Conservation (phyloP, 1,284 basidiomycete species). For the Mycena sp. region DNA sequence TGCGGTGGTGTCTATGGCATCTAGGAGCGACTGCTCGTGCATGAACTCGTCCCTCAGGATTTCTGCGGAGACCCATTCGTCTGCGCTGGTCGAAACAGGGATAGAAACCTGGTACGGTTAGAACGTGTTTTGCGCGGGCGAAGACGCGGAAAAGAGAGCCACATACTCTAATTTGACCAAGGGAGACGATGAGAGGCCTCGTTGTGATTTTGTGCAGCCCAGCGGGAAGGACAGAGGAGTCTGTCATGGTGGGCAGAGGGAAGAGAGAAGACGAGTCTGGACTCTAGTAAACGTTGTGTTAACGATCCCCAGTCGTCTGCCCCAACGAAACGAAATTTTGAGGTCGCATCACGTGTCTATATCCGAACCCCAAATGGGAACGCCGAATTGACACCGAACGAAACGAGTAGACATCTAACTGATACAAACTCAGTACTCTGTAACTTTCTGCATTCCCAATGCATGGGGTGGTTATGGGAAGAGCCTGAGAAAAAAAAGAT, state of each 20-base stretch:
- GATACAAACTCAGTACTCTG: too few species aligned
- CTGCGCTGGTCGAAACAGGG: slow-evolving; percentile 78
- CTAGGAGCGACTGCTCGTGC: slow-evolving; percentile 67
- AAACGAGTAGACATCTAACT: too few species aligned
- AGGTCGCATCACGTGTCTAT: too few species aligned
- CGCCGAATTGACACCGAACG: too few species aligned
- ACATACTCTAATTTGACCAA: slow-evolving; percentile 74
- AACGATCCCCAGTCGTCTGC: too few species aligned
- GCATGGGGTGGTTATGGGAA: too few species aligned
- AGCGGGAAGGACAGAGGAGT: neutral
- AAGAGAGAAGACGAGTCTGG: too few species aligned
- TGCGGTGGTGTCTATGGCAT: slow-evolving; percentile 59
- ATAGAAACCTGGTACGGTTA: slow-evolving; percentile 70
- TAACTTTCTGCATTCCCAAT: too few species aligned
- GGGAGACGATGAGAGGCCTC: slow-evolving; percentile 72
- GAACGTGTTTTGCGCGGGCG: slow-evolving; percentile 24
- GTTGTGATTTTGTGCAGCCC: slow-evolving; percentile 51
- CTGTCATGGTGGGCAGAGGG: slow-evolving; percentile 15
- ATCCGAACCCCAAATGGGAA: too few species aligned
- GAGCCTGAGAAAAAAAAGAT: too few species aligned
- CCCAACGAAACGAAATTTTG: too few species aligned
- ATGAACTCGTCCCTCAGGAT: slow-evolving; percentile 88
- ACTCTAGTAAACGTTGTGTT: too few species aligned
- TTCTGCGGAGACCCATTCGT: slow-evolving; percentile 91
- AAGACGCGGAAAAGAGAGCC: slow-evolving; percentile 32